These are phyloP conservation scores for Antarctomyces pellizariae DNA, from an alignment of 495 filamentous ascomycete genomes.

Conservation along the genomic window DNA sequence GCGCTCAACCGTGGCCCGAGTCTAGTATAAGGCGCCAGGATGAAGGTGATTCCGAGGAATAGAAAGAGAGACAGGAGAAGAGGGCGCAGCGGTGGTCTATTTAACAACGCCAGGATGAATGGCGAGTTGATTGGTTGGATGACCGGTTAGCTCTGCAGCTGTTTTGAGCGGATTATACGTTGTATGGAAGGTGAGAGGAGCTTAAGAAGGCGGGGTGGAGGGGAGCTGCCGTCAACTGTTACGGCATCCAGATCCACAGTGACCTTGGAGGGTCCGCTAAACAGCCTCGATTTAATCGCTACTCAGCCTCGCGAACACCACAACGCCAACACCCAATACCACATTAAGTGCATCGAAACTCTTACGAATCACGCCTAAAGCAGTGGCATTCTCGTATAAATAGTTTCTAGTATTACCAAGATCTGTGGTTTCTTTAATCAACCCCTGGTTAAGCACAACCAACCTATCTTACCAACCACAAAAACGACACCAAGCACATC, in stretches of 20 bases:
- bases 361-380: neutral
- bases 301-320: too few relatives aligned
- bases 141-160: too few relatives aligned
- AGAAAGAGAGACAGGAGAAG: constrained; percentile 32
- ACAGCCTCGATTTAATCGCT: too few relatives aligned
- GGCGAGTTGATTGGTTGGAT: too few relatives aligned
- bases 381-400: neutral
- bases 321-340: neutral
- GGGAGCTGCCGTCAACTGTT: constrained; percentile 3
- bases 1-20: constrained; percentile 37
- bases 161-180: too few relatives aligned
- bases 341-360: neutral
- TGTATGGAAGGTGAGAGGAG: constrained; percentile 11
- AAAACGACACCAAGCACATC: too few relatives aligned
- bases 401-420: neutral
- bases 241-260: constrained; percentile 1
- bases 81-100: constrained; percentile 13
- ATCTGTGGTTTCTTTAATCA: neutral
- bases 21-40: constrained; percentile 52
- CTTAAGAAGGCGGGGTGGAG: constrained; percentile 19
- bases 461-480: neutral
- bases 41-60: constrained; percentile 36
- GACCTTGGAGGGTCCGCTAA: too few relatives aligned
- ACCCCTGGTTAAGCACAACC: neutral
- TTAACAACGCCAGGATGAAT: constrained; percentile 18